These are phyloP conservation scores for Kalmusia sp. DNA, from an alignment of 2,329 filamentous ascomycete species.

Conservation along the genomic window DNA sequence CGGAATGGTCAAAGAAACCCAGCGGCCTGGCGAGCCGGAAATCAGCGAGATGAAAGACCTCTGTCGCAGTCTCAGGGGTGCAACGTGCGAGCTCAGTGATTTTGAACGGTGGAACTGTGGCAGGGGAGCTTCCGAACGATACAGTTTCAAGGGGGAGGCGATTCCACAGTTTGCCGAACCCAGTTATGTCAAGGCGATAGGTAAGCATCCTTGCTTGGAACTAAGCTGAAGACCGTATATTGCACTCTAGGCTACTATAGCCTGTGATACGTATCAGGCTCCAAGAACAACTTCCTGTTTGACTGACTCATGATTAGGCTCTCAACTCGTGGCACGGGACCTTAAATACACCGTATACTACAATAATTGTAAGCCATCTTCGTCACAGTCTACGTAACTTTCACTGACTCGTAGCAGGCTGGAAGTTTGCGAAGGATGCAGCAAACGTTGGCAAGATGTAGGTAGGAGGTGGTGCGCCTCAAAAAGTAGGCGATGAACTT, in stretches of 20 bases:
- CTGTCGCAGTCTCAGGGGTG: neutral
- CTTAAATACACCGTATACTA: neutral
- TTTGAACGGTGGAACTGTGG: neutral
- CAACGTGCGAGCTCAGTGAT: neutral
- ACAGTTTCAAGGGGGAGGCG: constrained; percentile 2
- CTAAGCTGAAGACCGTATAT: neutral
- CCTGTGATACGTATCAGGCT: neutral
- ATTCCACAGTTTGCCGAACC: neutral
- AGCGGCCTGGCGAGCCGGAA: neutral
- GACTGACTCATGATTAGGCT: constrained; percentile 1
- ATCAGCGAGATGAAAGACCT: neutral
- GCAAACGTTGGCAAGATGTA: neutral
- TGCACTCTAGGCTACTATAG: constrained; percentile 2
- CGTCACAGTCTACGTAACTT: neutral
- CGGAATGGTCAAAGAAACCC: neutral
- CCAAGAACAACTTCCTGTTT: neutral
- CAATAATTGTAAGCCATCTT: constrained; percentile 2
- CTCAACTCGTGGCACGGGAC: neutral
- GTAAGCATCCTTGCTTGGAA: neutral
- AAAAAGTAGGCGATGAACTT: neutral
- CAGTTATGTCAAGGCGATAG: constrained; percentile 1
- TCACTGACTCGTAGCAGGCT: constrained; percentile 2
- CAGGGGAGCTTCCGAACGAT: neutral
- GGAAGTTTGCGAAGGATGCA: constrained; percentile 5
- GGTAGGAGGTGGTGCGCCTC: neutral